Evolutionary conservation across 2,329 filamentous ascomycete species (phyloP).

Genomic region (Stemphylium vesicarium): DNA sequence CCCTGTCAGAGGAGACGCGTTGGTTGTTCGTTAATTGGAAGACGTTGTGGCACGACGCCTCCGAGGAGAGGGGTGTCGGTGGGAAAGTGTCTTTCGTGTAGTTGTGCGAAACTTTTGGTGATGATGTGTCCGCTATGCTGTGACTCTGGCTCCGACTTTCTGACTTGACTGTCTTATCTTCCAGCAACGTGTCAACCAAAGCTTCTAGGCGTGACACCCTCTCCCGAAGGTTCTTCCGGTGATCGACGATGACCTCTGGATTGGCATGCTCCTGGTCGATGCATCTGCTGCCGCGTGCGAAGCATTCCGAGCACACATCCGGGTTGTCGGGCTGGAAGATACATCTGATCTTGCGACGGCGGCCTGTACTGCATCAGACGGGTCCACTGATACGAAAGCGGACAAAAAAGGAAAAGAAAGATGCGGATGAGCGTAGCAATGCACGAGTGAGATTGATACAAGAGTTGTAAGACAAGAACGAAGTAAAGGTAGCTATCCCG

Average conservation of each 20-base stretch:
- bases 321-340: slow-evolving; percentile 51
- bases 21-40: slow-evolving; percentile 28
- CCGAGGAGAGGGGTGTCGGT: slow-evolving; percentile 43
- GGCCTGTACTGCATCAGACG: slow-evolving; percentile 47
- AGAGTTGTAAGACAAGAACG: slow-evolving; percentile 3
- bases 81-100: slow-evolving; percentile 37
- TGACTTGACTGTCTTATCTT: slow-evolving; percentile 43
- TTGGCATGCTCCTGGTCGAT: slow-evolving; percentile 54
- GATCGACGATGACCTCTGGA: slow-evolving; percentile 49
- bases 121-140: slow-evolving; percentile 35
- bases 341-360: slow-evolving; percentile 59
- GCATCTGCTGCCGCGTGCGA: slow-evolving; percentile 53
- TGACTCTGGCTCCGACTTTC: slow-evolving; percentile 32
- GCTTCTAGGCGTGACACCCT: slow-evolving; percentile 52
- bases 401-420: neutral
- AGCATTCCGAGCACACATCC: slow-evolving; percentile 54
- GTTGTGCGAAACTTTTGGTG: slow-evolving; percentile 33
- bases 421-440: slow-evolving; percentile 7
- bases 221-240: slow-evolving; percentile 53
- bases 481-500: slow-evolving; percentile 7
- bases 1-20: slow-evolving; percentile 31
- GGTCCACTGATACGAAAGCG: neutral
- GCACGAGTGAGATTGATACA: slow-evolving; percentile 5
- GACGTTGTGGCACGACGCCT: slow-evolving; percentile 32
- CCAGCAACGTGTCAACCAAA: slow-evolving; percentile 48